Evolutionary conservation across 345 rosid species (phyloP).

Genomic region (Aquilaria malaccensis): DNA sequence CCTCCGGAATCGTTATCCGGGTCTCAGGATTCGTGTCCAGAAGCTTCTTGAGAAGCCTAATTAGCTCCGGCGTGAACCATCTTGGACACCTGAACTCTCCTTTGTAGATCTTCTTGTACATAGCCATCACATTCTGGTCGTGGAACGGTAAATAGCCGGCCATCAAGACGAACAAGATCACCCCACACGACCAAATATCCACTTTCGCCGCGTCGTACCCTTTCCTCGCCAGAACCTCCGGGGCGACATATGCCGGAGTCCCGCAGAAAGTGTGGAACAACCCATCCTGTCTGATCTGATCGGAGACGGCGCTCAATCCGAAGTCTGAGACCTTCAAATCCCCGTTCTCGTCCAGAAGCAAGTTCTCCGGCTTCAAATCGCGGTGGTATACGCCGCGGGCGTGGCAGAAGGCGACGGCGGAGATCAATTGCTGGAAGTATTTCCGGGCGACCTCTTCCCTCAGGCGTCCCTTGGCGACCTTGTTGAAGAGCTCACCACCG

Average conservation of each 20-base stretch:
- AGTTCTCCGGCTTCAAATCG: slow-evolving; percentile 79
- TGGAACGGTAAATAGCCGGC: slow-evolving; percentile 76
- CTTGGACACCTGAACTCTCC: slow-evolving; percentile 76
- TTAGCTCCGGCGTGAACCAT: slow-evolving; percentile 66
- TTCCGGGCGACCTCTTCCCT: slow-evolving; percentile 59
- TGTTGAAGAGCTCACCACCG: slow-evolving; percentile 74
- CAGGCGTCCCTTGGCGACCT: slow-evolving; percentile 64
- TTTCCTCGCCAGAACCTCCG: slow-evolving; percentile 68
- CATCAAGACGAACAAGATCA: slow-evolving; percentile 68
- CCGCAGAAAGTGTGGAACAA: slow-evolving; percentile 87
- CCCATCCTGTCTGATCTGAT: slow-evolving; percentile 62
- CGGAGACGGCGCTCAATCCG: slow-evolving; percentile 76
- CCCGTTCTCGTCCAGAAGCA: slow-evolving; percentile 67
- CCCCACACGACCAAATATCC: slow-evolving; percentile 93
- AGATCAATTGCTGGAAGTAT: slow-evolving; percentile 72
- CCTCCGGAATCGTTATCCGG: slow-evolving; percentile 57
- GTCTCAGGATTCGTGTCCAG: slow-evolving; percentile 73
- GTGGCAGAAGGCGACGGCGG: slow-evolving; percentile 75
- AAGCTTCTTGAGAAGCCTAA: slow-evolving; percentile 40
- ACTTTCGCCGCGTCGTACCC: slow-evolving; percentile 86
- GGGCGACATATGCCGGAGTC: slow-evolving; percentile 72
- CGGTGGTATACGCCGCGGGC: slow-evolving; percentile 85
- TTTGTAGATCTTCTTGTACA: slow-evolving; percentile 73
- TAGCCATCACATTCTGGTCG: slow-evolving; percentile 63
- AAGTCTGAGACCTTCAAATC: slow-evolving; percentile 80